phyloP scores from a whole-genome alignment of 2,329 filamentous ascomycete species.

The Nothophoma quercina region DNA sequence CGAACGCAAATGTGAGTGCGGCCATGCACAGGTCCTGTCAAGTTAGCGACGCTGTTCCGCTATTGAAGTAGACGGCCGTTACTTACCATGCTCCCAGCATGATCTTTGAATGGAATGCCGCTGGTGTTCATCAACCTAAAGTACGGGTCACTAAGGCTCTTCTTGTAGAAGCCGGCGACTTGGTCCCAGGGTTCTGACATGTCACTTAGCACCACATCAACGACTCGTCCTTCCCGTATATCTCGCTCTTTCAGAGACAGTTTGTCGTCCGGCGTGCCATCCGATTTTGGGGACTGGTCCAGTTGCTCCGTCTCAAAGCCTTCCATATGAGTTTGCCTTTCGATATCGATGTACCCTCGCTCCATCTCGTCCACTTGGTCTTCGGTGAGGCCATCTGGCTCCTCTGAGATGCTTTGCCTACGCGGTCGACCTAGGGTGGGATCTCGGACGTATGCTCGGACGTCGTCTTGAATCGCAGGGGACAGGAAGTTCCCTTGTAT shows the following conservation, averaged over 20 bases:
- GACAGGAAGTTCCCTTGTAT: conserved; percentile 95
- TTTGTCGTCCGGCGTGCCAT: conserved; percentile 32
- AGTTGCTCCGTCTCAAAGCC: conserved; percentile 30
- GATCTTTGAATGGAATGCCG: conserved; percentile 84
- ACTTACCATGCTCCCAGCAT: conserved; percentile 91
- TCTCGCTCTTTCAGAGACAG: conserved; percentile 46
- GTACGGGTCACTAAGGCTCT: conserved; percentile 94
- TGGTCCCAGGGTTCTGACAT: conserved; percentile 98
- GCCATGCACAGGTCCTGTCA: conserved; percentile 87
- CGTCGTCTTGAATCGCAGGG: conserved; percentile 73
- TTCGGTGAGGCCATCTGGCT: conserved; percentile 42
- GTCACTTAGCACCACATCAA: conserved; percentile 96
- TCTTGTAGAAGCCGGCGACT: conserved; percentile 79
- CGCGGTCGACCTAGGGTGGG: conserved; percentile 65
- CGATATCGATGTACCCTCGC: conserved; percentile 72
- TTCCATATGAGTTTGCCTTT: conserved; percentile 58
- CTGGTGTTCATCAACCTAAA: conserved; percentile 99
- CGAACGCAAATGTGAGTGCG: conserved; percentile 83
- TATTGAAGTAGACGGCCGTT: background rate
- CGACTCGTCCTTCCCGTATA: conserved; percentile 63
- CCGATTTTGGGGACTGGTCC: conserved; percentile 20
- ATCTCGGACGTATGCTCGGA: conserved; percentile 76
- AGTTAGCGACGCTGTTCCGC: conserved; percentile 13
- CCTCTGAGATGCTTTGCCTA: conserved; percentile 34
- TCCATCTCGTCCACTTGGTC: conserved; percentile 52